Base-by-base conservation (phyloP, 495 filamentous ascomycete genomes). In the Eremomyces bilateralis region DNA sequence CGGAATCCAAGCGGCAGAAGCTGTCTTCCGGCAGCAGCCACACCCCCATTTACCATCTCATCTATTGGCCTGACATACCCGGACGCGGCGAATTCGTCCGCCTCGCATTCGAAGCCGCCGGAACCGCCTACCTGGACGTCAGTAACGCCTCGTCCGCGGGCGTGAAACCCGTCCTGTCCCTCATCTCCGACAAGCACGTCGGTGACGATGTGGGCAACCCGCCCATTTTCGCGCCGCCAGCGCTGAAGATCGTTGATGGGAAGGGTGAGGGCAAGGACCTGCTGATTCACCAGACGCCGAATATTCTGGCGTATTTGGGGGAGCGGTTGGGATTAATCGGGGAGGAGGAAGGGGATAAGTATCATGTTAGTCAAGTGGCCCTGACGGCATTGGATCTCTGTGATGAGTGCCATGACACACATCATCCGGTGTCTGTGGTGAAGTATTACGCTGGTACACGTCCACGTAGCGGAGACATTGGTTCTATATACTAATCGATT, bases 1-100 rank as follows among this genome's bases (percentile, higher is more conserved):
- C 15, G 8, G 11, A 16, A 10, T n/a, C 16, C 16, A 35, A 35
- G 33, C 15, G 20, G 10, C 15, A 20, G 10, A 16, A 20, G 17
- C 13, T 17, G 8, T 8, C 30, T 17, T 8, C 8, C 24, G 24
- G 24, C 24, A 28, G 24, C 24, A 27, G 8, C 13, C 24, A 27
- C 24, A 28, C 24, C 8, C 46, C 48, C 12, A 30, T 33, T 15
- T 53, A 72, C 53, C 51, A 65, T 21, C 65, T 75, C 27, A 51
- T 73, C 50, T 77, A 79, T 60, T 71, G 67, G 62, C 69, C 71
- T 19, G 47, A 49, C 22, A 50, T 72, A 31, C 73, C 73, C 34
- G 73, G 73, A 33, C 66, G 73, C 39, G 72, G 66, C 29, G 73
- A 79, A 43, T 60, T 59, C 46, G 54, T 77, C 50, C 69, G 73